These are phyloP conservation scores for Mycothermus thermophilus DNA, from an alignment of 495 filamentous ascomycete species.

Conservation along the genomic window DNA sequence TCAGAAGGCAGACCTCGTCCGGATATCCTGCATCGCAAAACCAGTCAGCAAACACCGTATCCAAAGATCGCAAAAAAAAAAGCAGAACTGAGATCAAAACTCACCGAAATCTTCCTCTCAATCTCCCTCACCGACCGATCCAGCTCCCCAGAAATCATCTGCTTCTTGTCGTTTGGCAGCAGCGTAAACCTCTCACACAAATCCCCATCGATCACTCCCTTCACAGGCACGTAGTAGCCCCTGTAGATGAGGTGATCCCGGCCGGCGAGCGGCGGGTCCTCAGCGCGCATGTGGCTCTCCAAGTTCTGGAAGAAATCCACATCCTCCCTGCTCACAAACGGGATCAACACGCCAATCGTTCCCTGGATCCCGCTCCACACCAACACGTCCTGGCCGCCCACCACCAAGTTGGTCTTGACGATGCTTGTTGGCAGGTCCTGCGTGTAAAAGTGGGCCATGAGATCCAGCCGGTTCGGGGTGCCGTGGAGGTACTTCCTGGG, in stretches of 20 bases:
- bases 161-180: slow-evolving; percentile 72
- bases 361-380: slow-evolving; percentile 92
- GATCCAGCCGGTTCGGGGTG: slow-evolving; percentile 63
- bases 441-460: slow-evolving; percentile 76
- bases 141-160: slow-evolving; percentile 85
- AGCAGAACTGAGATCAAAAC: slow-evolving; percentile 13
- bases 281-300: slow-evolving; percentile 69
- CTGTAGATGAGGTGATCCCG: slow-evolving; percentile 91
- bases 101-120: slow-evolving; percentile 86
- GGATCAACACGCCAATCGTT: slow-evolving; percentile 81
- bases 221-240: slow-evolving; percentile 92
- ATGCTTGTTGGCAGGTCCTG: slow-evolving; percentile 89
- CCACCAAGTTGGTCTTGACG: slow-evolving; percentile 77
- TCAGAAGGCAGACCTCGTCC: slow-evolving; percentile 75
- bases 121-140: slow-evolving; percentile 84
- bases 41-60: slow-evolving; percentile 9
- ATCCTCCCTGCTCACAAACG: slow-evolving; percentile 80
- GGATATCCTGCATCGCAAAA: slow-evolving; percentile 59
- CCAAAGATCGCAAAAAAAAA: background rate
- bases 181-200: slow-evolving; percentile 82
- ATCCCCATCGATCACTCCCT: slow-evolving; percentile 96
- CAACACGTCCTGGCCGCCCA: slow-evolving; percentile 80
- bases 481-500: slow-evolving; percentile 82
- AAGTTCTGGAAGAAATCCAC: slow-evolving; percentile 94
- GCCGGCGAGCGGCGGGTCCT: slow-evolving; percentile 76